phyloP scores from a whole-genome alignment of 2,329 filamentous ascomycete species.

The Leptographium lundbergii region DNA sequence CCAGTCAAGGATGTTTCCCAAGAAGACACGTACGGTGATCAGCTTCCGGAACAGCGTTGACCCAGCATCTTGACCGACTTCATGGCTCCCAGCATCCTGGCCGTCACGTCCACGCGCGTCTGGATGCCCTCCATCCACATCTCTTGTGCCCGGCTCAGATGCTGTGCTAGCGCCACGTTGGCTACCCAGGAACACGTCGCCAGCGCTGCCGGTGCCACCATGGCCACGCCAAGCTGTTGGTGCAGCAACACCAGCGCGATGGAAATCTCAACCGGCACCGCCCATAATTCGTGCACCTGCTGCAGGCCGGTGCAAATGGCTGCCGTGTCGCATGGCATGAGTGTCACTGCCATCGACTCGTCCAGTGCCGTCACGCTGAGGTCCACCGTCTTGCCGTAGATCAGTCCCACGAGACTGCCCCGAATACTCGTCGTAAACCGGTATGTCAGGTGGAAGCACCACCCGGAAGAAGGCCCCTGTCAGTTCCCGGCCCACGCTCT shows the following conservation, averaged over 20 bases:
- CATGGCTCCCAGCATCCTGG: too few relatives aligned
- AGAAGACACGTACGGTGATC: too few relatives aligned
- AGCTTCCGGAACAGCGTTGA: too few relatives aligned
- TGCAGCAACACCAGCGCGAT: background rate
- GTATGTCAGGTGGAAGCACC: background rate
- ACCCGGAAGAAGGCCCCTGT: background rate
- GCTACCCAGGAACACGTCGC: too few relatives aligned
- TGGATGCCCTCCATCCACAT: too few relatives aligned
- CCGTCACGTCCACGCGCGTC: too few relatives aligned
- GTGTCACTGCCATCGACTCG: constrained; percentile 15
- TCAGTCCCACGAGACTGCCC: constrained; percentile 17
- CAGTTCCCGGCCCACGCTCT: background rate
- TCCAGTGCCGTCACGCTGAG: constrained; percentile 9
- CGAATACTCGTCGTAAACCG: constrained; percentile 5
- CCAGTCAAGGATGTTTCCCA: constrained; percentile 13
- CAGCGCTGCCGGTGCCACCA: too few relatives aligned
- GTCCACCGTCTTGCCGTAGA: constrained; percentile 20
- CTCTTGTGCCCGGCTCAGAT: too few relatives aligned
- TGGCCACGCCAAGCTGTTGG: background rate
- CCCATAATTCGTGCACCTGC: background rate
- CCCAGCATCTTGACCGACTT: too few relatives aligned
- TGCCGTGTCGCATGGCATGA: constrained; percentile 20
- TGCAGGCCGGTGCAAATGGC: constrained; percentile 8
- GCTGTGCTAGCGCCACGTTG: too few relatives aligned
- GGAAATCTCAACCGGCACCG: background rate